Conservation (phyloP, 1,139 yeast species). For the Taphrina populina region DNA sequence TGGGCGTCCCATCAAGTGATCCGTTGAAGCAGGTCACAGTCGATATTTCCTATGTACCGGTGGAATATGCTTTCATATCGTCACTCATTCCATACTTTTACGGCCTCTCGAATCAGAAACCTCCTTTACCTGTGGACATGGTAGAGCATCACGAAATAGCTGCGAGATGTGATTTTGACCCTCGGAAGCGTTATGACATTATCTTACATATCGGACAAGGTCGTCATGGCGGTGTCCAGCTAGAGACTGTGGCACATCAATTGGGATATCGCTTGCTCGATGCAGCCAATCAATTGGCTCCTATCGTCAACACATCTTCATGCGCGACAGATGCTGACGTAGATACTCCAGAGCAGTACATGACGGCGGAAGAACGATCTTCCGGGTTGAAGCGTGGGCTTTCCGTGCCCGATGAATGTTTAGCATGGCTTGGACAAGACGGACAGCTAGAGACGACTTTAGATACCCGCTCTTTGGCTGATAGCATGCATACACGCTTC, state of each 20-base stretch:
- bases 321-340: not conserved
- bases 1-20: not conserved
- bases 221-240: constrained; percentile 2
- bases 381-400: constrained; percentile 1
- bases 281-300: constrained; percentile 15
- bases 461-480: constrained; percentile 41
- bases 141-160: not conserved
- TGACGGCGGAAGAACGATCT: not conserved
- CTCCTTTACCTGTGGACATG: not conserved
- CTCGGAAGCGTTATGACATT: constrained; percentile 9
- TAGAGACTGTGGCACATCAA: constrained; percentile 15
- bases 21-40: not conserved
- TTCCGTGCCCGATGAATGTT: not conserved
- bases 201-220: constrained; percentile 26
- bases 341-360: not conserved
- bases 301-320: not conserved
- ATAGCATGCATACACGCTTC: not conserved
- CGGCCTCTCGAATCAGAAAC: constrained; percentile 1
- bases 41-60: constrained; percentile 11
- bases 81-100: constrained; percentile 5
- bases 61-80: constrained; percentile 3
- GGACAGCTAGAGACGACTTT: constrained; percentile 43
- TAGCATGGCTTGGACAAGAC: not conserved
- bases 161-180: constrained; percentile 18
- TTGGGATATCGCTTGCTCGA: constrained; percentile 13